A percentile compares a stretch with the other conserved stretches of the same genome.
Conservation (phyloP, 768 basidiomycete genomes). For the Cystobasidiopsis lactophilus region DNA sequence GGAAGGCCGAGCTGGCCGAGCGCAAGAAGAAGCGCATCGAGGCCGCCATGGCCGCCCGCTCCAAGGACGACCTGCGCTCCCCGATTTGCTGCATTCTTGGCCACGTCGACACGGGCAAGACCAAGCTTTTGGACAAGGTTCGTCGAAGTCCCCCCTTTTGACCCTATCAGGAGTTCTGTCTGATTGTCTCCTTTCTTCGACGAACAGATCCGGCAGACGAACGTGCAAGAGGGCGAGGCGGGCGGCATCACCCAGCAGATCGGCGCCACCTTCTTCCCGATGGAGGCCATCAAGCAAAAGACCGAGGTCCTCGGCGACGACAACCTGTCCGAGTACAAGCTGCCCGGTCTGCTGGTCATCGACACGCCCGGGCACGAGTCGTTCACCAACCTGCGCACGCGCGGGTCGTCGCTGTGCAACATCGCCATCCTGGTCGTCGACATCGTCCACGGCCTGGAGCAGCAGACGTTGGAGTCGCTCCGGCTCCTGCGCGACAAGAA, state of each 20-base stretch:
- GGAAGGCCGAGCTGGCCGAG: conserved; percentile 64
- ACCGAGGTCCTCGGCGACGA: conserved; percentile 82
- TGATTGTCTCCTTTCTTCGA: neutral
- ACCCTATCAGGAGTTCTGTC: too few species aligned
- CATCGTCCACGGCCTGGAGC: conserved; percentile 96
- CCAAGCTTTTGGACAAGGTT: conserved; percentile 89
- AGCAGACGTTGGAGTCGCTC: conserved; percentile 90
- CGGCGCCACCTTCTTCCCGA: conserved; percentile 97
- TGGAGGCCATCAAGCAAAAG: conserved; percentile 78
- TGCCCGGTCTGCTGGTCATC: conserved; percentile 84
- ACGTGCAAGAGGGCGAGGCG: conserved; percentile 97
- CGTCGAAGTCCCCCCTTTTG: conserved; percentile 10
- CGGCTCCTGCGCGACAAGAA: conserved; percentile 74
- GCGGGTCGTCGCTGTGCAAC: conserved; percentile 92
- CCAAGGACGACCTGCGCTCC: conserved; percentile 71
- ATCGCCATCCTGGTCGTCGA: conserved; percentile 98
- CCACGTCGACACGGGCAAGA: conserved; percentile 99
- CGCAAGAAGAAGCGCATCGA: conserved; percentile 56
- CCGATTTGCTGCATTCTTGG: conserved; percentile 98
- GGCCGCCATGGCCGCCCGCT: conserved; percentile 63
- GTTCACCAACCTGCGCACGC: conserved; percentile 84
- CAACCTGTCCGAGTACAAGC: conserved; percentile 70
- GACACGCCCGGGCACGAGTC: conserved; percentile 99
- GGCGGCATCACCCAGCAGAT: conserved; percentile 99
- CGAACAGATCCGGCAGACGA: conserved; percentile 86